These are phyloP conservation scores for Cystofilobasidium ferigula DNA, from an alignment of 768 basidiomycete genomes.

Conservation along the genomic window DNA sequence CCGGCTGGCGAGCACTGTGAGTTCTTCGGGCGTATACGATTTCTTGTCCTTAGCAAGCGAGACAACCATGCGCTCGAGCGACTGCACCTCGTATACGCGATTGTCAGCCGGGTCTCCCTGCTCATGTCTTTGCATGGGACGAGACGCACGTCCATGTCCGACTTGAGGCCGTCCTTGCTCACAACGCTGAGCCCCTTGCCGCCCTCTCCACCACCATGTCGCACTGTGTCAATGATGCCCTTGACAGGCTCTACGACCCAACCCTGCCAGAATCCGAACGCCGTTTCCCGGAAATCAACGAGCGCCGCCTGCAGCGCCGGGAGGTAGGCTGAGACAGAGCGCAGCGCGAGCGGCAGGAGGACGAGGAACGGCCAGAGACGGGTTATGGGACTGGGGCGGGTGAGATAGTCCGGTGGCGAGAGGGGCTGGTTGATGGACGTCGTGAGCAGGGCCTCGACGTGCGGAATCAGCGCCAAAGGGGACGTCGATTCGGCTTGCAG, in stretches of 20 bases:
- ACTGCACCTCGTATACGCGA: constrained; percentile 43
- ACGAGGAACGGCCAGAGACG: constrained; percentile 73
- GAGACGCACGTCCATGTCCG: constrained; percentile 63
- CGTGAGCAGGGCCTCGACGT: constrained; percentile 31
- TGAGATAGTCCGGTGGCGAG: constrained; percentile 43
- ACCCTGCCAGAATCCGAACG: constrained; percentile 59
- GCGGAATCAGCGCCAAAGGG: constrained; percentile 26
- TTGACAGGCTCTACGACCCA: constrained; percentile 82
- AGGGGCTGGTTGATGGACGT: constrained; percentile 33
- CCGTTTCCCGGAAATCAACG: constrained; percentile 54
- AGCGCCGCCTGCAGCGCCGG: constrained; percentile 50
- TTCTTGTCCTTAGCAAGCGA: constrained; percentile 73
- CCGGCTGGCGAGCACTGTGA: constrained; percentile 54
- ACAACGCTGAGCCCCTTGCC: constrained; percentile 52
- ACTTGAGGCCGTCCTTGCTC: constrained; percentile 64
- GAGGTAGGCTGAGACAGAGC: constrained; percentile 50
- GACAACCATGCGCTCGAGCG: constrained; percentile 82
- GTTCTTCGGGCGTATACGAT: constrained; percentile 51
- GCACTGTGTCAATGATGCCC: constrained; percentile 69
- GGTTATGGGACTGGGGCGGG: constrained; percentile 57
- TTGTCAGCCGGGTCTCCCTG: neutral
- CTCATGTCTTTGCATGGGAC: neutral
- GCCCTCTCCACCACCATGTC: constrained; percentile 51
- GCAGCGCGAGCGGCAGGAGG: constrained; percentile 57
- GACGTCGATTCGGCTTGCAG: constrained; percentile 14